Base-by-base conservation (phyloP, 2,329 filamentous ascomycete species). In the Paracamarosporium sp. region DNA sequence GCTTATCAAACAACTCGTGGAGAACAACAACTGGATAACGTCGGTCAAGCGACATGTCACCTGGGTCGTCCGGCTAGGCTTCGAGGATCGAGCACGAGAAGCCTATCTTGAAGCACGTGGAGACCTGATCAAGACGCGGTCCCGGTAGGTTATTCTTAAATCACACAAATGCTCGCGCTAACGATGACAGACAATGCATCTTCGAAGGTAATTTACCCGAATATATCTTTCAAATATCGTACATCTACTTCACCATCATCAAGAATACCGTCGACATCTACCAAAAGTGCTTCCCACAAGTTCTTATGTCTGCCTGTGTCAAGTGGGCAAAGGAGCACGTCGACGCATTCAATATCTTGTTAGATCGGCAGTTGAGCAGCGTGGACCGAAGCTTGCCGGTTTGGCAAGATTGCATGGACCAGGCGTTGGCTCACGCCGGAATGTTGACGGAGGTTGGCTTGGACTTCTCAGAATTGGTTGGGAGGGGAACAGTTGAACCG, bases 241-340 rank as follows among this genome's bases (percentile, higher is more conserved):
- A 93, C 77, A 93, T 97, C 56, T 97, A 97, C 77, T 99, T 99
- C 78, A 93, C 89, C 53, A 85, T 97, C 63, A 94, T 99, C 73
- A 89, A 92, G 67, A 97, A 98, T 78, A 98, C 95, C 0, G 90
- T 98, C 59, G 86, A 86, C 70, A 93, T 91, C 70, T 97, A 95
- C 77, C 92, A 96, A 72, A 81, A 83, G 52, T 78, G 76, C 60
- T 98, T 98, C 73, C 89, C 93, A 11, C 85, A 91, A 25, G 83
- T 88, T 13, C 92, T 95, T 81, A 96, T 95, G 85, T 96, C 92
- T 69, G 93, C 93, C 0, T 96, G 93, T 68, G 94, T 99, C 68
- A 96, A 94, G 73, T 99, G 95, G 95, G 93, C 93, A n/a, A 98
- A 97, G 77, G 90, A 95, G 67, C 89, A 96, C 73, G 88, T 98